phyloP scores from a whole-genome alignment of 2,329 filamentous ascomycete species.

The Pestalotiopsis fici region DNA sequence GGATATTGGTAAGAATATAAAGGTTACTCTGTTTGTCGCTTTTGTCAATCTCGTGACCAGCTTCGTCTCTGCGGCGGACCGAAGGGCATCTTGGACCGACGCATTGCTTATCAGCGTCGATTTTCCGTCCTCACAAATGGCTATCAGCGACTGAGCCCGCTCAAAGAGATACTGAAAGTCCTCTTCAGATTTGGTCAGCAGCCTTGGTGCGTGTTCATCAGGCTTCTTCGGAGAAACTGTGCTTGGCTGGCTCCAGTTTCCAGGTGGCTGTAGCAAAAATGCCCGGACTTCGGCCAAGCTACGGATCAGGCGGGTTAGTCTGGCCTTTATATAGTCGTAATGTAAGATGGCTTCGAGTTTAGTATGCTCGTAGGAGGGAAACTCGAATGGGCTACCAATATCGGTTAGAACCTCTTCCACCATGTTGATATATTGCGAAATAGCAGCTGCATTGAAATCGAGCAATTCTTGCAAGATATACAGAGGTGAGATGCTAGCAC shows the following conservation, averaged over 20 bases:
- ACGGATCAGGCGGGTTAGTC: background rate
- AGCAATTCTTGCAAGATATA: background rate
- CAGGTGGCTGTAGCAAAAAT: no score
- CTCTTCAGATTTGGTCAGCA: no score
- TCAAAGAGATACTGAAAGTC: no score
- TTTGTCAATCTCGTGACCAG: background rate
- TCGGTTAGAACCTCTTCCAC: background rate
- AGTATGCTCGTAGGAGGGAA: background rate
- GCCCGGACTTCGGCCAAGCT: background rate
- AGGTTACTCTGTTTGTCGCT: background rate
- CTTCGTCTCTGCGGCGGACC: background rate
- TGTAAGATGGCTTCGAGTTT: background rate
- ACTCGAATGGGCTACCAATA: background rate
- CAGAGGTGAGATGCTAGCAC: background rate
- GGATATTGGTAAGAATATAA: background rate
- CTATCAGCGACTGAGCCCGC: background rate
- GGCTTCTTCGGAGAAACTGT: no score
- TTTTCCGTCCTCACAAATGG: background rate
- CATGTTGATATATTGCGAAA: background rate
- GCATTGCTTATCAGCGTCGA: background rate
- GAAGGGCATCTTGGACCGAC: background rate
- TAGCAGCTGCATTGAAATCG: background rate
- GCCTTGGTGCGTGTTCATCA: no score
- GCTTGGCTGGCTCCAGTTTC: no score
- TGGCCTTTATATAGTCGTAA: background rate